Base-by-base conservation (phyloP, 148 eudicot genomes). In the Chenopodium album region DNA sequence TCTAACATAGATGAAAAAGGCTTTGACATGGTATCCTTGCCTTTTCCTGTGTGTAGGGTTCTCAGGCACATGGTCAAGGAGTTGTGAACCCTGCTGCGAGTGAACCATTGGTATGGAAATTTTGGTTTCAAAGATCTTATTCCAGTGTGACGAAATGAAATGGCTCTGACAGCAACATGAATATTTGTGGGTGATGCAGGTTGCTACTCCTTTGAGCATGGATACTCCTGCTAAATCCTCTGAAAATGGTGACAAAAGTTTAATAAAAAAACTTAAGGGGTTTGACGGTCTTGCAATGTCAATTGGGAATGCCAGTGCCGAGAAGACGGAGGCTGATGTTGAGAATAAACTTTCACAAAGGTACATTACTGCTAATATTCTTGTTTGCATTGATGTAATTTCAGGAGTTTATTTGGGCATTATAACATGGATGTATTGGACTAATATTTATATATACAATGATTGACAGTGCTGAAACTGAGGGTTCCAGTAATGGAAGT, bases 251-350 rank as follows among this genome's bases (percentile, higher is more conserved):
- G 94, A 94, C 73, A 88, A 85, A 84, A 87, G 92, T 82, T 86
- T 91, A 73, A 78, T 87, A 82, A 94, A 92, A 73, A 94, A 90
- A 79, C 74, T 91, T 82, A 96, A 94, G 91, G 92, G 89, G 74
- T 90, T 89, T 85, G 93, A 94, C 78, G 99, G 97, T 79, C 94
- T 96, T 65, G 94, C 94, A 60, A 96, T 94, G 92, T 92, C 99
- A 70, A 89, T 94, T 72, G 98, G 98, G 78, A 91, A 89, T 88
- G 89, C 84, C 72, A 88, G 84, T 79, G 85, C 79, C 71, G 90
- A 87, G 67, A 89, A 90, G 83, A 87, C 84, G 64, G 97, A 89
- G 50, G 90, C 76, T 79, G 92, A 87, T 76, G 82, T 83, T 81
- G 88, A 92, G 68, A 86, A 87, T 80, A 81, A 48, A 75, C 60